phyloP scores from a whole-genome alignment of 2,329 filamentous ascomycete genomes.

The Sporothrix humicola region DNA sequence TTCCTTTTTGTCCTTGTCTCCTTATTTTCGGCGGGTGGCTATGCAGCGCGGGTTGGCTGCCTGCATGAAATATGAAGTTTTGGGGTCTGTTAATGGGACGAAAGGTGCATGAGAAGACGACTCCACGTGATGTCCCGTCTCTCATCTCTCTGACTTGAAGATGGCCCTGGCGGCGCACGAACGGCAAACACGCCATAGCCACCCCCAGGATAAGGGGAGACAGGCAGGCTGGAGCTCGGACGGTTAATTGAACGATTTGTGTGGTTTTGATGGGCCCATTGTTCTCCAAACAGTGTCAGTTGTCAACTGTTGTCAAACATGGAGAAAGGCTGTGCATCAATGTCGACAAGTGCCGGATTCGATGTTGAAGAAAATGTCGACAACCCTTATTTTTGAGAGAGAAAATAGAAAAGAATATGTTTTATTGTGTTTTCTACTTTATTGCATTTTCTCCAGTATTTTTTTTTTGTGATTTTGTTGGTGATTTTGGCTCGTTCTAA shows the following conservation, averaged over 20 bases:
- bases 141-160: no score
- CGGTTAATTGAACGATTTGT: not conserved
- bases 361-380: not conserved
- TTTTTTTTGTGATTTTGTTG: not conserved
- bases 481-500: not conserved
- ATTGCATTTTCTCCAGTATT: not conserved
- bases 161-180: constrained; percentile 10
- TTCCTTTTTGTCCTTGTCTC: no score
- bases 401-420: no score
- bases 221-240: not conserved
- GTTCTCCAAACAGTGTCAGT: not conserved
- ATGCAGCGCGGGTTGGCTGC: constrained; percentile 18
- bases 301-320: constrained; percentile 2
- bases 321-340: not conserved
- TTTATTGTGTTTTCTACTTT: no score
- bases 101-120: not conserved
- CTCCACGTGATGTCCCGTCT: constrained; percentile 12
- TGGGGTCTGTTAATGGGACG: not conserved
- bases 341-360: no score
- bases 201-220: not conserved
- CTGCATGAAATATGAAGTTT: constrained; percentile 7
- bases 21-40: constrained; percentile 10
- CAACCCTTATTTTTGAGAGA: not conserved
- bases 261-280: constrained; percentile 14
- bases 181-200: constrained; percentile 26